Conservation (phyloP, 2,329 filamentous ascomycete species). For the Bipolaris victoriae region DNA sequence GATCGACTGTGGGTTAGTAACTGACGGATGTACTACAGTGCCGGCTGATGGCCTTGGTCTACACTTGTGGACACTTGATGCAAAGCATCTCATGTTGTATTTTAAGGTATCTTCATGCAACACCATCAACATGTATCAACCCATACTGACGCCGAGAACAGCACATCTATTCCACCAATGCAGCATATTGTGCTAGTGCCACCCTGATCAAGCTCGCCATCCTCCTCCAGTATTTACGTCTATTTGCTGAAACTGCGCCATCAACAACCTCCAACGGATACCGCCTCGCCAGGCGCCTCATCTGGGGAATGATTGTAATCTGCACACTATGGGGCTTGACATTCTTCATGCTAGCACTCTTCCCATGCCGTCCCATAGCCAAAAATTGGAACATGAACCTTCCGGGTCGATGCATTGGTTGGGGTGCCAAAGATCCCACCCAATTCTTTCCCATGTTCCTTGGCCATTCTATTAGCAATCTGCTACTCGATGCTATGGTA, state of each 20-base stretch:
- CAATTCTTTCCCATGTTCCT: constrained; percentile 39
- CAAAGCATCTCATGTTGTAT: constrained; percentile 25
- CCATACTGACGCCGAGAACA: constrained; percentile 11
- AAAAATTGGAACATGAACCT: constrained; percentile 39
- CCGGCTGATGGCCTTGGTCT: constrained; percentile 41
- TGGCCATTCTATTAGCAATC: constrained; percentile 41
- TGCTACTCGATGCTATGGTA: constrained; percentile 42
- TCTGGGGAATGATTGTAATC: constrained; percentile 30
- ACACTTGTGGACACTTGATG: constrained; percentile 38
- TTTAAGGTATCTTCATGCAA: constrained; percentile 36
- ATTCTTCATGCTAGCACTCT: constrained; percentile 40
- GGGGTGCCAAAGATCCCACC: constrained; percentile 41
- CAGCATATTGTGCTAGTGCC: constrained; percentile 39
- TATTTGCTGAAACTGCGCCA: constrained; percentile 36
- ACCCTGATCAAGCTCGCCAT: constrained; percentile 48
- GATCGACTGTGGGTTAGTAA: not conserved
- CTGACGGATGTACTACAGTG: constrained; percentile 31
- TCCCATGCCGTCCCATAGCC: constrained; percentile 37
- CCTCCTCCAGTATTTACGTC: constrained; percentile 46
- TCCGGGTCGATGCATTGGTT: constrained; percentile 41
- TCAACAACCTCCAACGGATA: constrained; percentile 16
- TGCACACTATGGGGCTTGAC: constrained; percentile 39
- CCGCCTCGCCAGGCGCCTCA: constrained; percentile 25
- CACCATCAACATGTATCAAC: too few relatives aligned
- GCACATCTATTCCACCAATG: constrained; percentile 42